These are phyloP conservation scores for Berkeleyomyces rouxiae DNA, from an alignment of 2,329 filamentous ascomycete genomes.

Conservation along the genomic window DNA sequence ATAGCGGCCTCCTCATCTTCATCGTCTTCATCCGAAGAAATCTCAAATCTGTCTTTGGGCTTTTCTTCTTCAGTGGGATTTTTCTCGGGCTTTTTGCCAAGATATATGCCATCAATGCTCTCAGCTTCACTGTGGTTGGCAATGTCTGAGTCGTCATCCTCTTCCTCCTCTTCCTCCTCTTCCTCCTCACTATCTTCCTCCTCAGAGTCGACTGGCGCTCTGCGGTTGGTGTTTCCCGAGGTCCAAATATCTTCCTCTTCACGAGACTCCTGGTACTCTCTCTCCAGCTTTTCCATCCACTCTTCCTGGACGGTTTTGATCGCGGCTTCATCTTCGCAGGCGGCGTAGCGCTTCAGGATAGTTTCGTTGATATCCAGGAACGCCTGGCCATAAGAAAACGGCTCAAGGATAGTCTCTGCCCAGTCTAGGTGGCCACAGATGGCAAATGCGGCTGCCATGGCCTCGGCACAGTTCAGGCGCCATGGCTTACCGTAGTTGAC, in stretches of 20 bases:
- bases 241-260: slow-evolving; percentile 70
- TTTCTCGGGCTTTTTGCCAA: slow-evolving; percentile 35
- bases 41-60: slow-evolving; percentile 50
- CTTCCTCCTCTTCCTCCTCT: too few species aligned
- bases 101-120: slow-evolving; percentile 40
- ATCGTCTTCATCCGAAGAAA: slow-evolving; percentile 76
- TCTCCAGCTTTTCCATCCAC: slow-evolving; percentile 81
- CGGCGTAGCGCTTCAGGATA: slow-evolving; percentile 69
- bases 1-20: slow-evolving; percentile 70
- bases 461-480: slow-evolving; percentile 90
- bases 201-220: slow-evolving; percentile 33
- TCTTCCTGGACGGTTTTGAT: slow-evolving; percentile 72
- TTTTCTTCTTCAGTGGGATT: slow-evolving; percentile 16
- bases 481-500: slow-evolving; percentile 96
- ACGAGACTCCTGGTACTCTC: slow-evolving; percentile 70
- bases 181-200: slow-evolving; percentile 38
- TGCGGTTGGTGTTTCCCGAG: slow-evolving; percentile 72
- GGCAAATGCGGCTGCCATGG: slow-evolving; percentile 76
- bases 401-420: slow-evolving; percentile 66
- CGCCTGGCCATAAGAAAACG: slow-evolving; percentile 74
- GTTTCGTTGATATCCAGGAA: slow-evolving; percentile 84
- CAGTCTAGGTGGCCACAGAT: slow-evolving; percentile 88
- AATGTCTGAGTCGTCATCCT: slow-evolving; percentile 31
- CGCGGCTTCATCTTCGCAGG: slow-evolving; percentile 62
- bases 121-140: slow-evolving; percentile 28